Percentiles rank a stretch among this genome's conserved stretches.
Evolutionary conservation across 345 rosid species (phyloP).

Genomic region (Syzygium grande): DNA sequence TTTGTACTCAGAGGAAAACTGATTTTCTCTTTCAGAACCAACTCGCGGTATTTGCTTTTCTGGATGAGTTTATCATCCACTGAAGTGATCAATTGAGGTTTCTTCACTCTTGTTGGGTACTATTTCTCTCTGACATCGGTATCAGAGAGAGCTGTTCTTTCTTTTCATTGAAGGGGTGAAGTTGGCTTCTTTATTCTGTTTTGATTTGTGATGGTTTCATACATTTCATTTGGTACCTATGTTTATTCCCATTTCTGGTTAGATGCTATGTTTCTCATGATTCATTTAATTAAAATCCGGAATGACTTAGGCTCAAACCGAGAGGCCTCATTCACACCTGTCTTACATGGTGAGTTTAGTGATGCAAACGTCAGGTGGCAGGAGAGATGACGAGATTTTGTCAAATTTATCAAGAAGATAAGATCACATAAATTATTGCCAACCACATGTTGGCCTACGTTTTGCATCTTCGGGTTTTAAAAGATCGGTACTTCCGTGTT

Average conservation of each 20-base stretch:
- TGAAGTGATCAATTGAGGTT: neutral
- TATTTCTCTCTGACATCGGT: neutral
- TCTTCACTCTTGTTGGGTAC: neutral
- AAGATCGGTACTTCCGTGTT: neutral
- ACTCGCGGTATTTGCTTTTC: neutral
- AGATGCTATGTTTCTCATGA: neutral
- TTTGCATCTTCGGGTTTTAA: neutral
- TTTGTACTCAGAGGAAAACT: constrained; percentile 1
- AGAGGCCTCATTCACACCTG: neutral
- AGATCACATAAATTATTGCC: neutral
- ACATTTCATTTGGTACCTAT: neutral
- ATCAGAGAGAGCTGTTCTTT: neutral
- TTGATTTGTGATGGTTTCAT: neutral
- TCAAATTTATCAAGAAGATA: neutral
- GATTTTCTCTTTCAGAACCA: neutral
- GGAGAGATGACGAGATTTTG: neutral
- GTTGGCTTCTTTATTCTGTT: neutral
- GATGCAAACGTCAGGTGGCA: neutral
- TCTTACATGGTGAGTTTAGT: neutral
- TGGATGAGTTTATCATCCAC: neutral
- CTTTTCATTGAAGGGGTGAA: neutral
- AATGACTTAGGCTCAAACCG: neutral
- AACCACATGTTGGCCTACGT: neutral
- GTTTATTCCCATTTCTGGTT: neutral
- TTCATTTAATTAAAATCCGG: neutral